These are phyloP conservation scores for Ascoidea tarda DNA, from an alignment of 805 yeast species.

Conservation along the genomic window DNA sequence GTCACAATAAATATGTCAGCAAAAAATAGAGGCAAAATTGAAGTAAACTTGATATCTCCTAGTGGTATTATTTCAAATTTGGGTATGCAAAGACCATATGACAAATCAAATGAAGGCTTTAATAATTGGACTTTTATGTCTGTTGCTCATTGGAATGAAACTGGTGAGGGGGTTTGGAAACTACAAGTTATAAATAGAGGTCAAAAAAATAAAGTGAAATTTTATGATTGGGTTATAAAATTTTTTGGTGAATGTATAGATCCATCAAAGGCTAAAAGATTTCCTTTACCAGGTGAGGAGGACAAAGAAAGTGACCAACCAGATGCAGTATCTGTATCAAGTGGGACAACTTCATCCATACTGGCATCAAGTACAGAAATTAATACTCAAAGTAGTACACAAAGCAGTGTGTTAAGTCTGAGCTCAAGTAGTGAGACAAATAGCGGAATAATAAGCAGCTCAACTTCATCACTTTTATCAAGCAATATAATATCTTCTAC, in stretches of 20 bases:
- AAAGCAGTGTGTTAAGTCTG: not conserved
- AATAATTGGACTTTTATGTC: constrained; percentile 84
- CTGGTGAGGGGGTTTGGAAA: constrained; percentile 72
- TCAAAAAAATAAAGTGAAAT: constrained; percentile 22
- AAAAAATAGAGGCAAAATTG: constrained; percentile 52
- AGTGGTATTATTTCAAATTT: constrained; percentile 57
- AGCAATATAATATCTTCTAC: not conserved
- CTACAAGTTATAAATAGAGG: constrained; percentile 41
- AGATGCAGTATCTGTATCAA: not conserved
- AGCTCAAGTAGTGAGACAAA: not conserved
- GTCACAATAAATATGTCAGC: constrained; percentile 63
- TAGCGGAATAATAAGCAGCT: not conserved
- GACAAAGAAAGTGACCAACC: constrained; percentile 10
- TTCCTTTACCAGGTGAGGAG: constrained; percentile 26
- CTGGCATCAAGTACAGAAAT: constrained; percentile 5
- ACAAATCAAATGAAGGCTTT: constrained; percentile 45
- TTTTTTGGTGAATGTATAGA: constrained; percentile 74
- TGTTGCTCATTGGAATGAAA: constrained; percentile 97
- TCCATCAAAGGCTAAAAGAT: constrained; percentile 43
- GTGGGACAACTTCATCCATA: constrained; percentile 2
- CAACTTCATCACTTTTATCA: not conserved
- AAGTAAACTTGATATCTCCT: constrained; percentile 60
- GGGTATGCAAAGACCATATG: constrained; percentile 53
- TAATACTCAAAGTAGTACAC: no score
- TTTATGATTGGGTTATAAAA: constrained; percentile 62